These are phyloP conservation scores for Nakaseomyces sp. DNA, from an alignment of 1,139 yeast genomes.

Conservation along the genomic window DNA sequence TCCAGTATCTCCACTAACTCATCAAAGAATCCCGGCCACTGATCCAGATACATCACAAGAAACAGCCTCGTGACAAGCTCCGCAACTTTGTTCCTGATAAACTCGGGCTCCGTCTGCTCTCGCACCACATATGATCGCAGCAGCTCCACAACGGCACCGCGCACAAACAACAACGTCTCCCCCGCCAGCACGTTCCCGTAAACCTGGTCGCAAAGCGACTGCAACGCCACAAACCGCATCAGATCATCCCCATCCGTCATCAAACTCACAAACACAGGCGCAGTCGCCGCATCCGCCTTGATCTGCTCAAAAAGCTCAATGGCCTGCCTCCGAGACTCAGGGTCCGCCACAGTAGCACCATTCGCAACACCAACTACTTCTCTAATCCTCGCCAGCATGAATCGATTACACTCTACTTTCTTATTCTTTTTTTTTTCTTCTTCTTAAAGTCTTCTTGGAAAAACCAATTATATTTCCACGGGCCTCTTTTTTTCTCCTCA, in stretches of 20 bases:
- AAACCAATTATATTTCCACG: no score
- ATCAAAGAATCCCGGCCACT: conserved; percentile 60
- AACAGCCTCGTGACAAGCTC: conserved; percentile 66
- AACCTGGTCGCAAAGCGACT: conserved; percentile 61
- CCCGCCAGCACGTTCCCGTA: conserved; percentile 20
- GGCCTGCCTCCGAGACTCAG: conserved; percentile 69
- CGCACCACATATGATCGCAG: conserved; percentile 29
- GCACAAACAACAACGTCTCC: conserved; percentile 26
- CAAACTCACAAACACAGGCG: conserved; percentile 64
- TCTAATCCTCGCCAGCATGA: conserved; percentile 84
- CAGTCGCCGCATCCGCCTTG: conserved; percentile 69
- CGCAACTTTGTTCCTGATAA: conserved; percentile 70
- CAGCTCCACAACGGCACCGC: conserved; percentile 38
- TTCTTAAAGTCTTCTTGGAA: no score
- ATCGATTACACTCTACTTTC: no score
- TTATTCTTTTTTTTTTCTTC: no score
- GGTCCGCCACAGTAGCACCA: conserved; percentile 58
- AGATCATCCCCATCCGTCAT: conserved; percentile 46
- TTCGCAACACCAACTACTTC: conserved; percentile 91
- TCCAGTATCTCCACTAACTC: conserved; percentile 44
- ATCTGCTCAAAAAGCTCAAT: conserved; percentile 67
- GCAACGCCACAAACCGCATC: conserved; percentile 68
- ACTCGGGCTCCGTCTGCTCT: conserved; percentile 43
- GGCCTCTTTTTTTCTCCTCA: no score
- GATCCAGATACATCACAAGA: conserved; percentile 47